phyloP scores from a whole-genome alignment of 2,329 filamentous ascomycete species.

The Sporothrix dimorphospora region DNA sequence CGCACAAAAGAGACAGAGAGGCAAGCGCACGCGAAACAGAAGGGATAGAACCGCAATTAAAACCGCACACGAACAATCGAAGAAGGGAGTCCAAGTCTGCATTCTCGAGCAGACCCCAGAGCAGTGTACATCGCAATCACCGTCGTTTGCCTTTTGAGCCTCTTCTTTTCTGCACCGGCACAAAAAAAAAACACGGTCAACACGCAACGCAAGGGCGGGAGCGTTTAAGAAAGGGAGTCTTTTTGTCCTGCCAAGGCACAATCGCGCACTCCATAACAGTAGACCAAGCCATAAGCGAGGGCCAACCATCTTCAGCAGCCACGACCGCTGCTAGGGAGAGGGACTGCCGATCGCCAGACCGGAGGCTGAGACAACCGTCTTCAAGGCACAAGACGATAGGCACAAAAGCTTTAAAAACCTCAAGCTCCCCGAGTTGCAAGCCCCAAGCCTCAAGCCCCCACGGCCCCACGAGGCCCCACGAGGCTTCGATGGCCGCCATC shows the following conservation, averaged over 20 bases:
- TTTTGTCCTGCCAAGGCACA: slow-evolving; percentile 1
- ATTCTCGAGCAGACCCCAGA: slow-evolving; percentile 23
- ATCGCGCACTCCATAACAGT: not conserved
- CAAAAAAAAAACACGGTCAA: not conserved
- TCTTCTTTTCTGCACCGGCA: slow-evolving; percentile 7
- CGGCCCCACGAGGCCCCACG: slow-evolving; percentile 14
- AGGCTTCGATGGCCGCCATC: not conserved
- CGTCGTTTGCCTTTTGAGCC: not conserved
- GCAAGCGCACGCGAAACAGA: not conserved
- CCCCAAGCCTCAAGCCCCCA: not conserved
- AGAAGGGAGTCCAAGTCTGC: slow-evolving; percentile 14
- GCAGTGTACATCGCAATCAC: slow-evolving; percentile 18
- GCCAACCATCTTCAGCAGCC: slow-evolving; percentile 16
- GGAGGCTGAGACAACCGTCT: not conserved
- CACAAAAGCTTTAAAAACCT: not conserved
- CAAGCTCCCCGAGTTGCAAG: not conserved
- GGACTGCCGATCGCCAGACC: not conserved
- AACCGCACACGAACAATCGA: not conserved
- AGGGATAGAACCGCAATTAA: slow-evolving; percentile 17
- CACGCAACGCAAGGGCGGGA: slow-evolving; percentile 8
- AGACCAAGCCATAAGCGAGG: slow-evolving; percentile 17
- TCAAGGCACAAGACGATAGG: not conserved
- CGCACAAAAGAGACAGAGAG: not conserved
- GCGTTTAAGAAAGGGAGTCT: slow-evolving; percentile 26
- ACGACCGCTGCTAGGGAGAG: slow-evolving; percentile 12